These are phyloP conservation scores for Solanum chiquidenum DNA, from an alignment of 257 asterid species.

Conservation along the genomic window DNA sequence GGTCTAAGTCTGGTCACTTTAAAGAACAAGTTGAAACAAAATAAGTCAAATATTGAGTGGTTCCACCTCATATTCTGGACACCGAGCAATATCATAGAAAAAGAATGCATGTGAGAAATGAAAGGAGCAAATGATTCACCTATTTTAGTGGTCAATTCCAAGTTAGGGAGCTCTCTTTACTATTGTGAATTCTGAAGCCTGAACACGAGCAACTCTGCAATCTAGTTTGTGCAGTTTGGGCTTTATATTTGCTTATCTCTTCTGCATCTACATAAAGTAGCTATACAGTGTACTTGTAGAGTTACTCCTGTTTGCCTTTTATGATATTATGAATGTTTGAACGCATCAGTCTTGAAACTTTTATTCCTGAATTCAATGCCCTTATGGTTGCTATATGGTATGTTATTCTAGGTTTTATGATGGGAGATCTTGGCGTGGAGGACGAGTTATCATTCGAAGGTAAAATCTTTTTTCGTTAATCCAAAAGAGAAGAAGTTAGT, in stretches of 20 bases:
- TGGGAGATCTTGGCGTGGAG: slow-evolving; percentile 15
- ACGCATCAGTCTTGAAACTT: not conserved
- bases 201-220: not conserved
- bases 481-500: not conserved
- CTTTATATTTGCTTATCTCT: not conserved
- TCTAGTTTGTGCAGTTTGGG: not conserved
- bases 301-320: not conserved
- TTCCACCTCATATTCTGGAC: not conserved
- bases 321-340: not conserved
- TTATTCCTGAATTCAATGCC: not conserved
- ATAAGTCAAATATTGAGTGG: not conserved
- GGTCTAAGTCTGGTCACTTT: not conserved
- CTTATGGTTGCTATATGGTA: slow-evolving; percentile 1
- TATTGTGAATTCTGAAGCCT: not conserved
- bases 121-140: not conserved
- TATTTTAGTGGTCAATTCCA: not conserved
- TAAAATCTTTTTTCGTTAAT: not conserved
- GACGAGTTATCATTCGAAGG: slow-evolving; percentile 16
- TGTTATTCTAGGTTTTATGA: slow-evolving; percentile 15
- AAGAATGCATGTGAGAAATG: not conserved
- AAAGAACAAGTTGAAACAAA: not conserved
- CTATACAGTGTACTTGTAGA: not conserved
- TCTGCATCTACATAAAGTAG: not conserved
- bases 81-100: not conserved
- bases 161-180: not conserved